Percentiles rank a stretch among this genome's conserved stretches.
Evolutionary conservation across 78 protist genomes (phyloP).

Genomic region (slime mould (Dictyostelium discoideum)): dicty_2.7 NC_007090.3:43501-44000

Average conservation of each 20-base stretch:
- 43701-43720: constrained; percentile 34
- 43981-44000: constrained; percentile 5
- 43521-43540: neutral
- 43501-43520: neutral
- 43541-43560: neutral
- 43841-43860: constrained; percentile 48
- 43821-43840: constrained; percentile 75
- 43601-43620: neutral
- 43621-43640: neutral
- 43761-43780: constrained; percentile 64
- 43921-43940: constrained; percentile 72
- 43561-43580: neutral
- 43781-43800: constrained; percentile 70
- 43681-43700: neutral
- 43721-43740: constrained; percentile 43
- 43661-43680: neutral
- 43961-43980: constrained; percentile 57
- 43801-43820: constrained; percentile 73
- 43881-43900: neutral
- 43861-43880: neutral
- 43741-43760: constrained; percentile 62
- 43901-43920: constrained; percentile 43
- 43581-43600: neutral
- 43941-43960: constrained; percentile 51
- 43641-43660: neutral